Evolutionary conservation across 2,329 filamentous ascomycete species (phyloP), one percentile per base, ranked within the genome.

Genomic region (Alternaria consortialis): DNA sequence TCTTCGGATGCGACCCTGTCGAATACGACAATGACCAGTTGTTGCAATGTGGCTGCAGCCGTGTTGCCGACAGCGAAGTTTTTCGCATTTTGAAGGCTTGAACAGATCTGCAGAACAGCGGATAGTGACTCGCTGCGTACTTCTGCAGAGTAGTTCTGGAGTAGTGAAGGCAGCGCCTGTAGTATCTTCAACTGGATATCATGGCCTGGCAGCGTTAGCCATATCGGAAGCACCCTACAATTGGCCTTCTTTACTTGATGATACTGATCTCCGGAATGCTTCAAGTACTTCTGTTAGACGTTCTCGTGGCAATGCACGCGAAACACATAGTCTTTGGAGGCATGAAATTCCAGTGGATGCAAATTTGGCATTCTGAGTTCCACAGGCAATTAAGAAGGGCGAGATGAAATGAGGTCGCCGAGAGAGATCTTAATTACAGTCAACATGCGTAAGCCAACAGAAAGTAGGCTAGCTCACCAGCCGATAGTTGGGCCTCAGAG

Each of bases 101-200:
- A 95, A 80, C 95, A 98, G 75, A 97, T 92, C 75, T 97, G 94
- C 67, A 99, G 81, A 0, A 92, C 88, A 9, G 88, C 92, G 29
- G 93, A 91, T 39, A 99, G 84, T 34, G 97, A 83, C 61, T 94
- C 91, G 2, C 91, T 93, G 61, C 90, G 89, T 37, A 99, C 82
- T 58, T 97, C 91, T 36, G 86, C 84, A 0, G 92, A 88, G 79
- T 98, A 98, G 72, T 97, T 97, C 69, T 97, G 94, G 25, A 98
- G 81, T 36, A 99, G 80, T 1, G 93, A 92, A 4, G 95, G 95
- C 15, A 99, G 81, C 1, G 93, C 93, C 77, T 99, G 95, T 13
- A 99, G 83, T 53, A 98, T 95, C 79, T 98, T 98, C 68, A 99
- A 87, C 75, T 99, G 95, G 3, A 97, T 91, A 80, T 99, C 95